These are phyloP conservation scores for Hordeum marinum DNA, from an alignment of 176 grass and related monocot genomes.

Conservation along the genomic window DNA sequence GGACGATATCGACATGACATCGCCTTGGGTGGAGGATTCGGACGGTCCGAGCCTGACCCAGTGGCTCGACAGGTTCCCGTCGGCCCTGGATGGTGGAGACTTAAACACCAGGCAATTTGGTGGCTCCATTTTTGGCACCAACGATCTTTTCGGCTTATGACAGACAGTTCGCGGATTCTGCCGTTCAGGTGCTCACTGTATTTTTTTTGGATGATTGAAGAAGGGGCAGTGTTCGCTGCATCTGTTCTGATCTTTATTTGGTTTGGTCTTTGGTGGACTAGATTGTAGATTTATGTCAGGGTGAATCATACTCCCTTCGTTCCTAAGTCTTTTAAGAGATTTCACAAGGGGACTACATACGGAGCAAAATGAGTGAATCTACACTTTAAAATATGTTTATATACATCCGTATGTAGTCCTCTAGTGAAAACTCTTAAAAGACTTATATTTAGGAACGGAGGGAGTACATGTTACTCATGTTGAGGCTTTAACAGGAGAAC, in stretches of 20 bases:
- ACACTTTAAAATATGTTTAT: too few relatives aligned
- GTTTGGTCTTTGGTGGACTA: neutral
- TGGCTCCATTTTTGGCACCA: conserved; percentile 63
- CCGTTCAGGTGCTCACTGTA: conserved; percentile 4
- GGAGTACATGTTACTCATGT: neutral
- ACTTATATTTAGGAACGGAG: too few relatives aligned
- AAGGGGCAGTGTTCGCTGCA: neutral
- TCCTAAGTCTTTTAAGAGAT: too few relatives aligned
- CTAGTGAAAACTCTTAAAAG: too few relatives aligned
- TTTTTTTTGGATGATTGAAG: neutral
- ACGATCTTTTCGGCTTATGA: conserved; percentile 77
- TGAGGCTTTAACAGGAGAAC: neutral
- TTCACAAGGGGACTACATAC: too few relatives aligned
- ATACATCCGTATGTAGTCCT: too few relatives aligned
- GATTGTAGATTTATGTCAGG: neutral
- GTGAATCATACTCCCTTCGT: too few relatives aligned
- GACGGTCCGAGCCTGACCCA: conserved; percentile 62
- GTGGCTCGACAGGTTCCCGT: conserved; percentile 86
- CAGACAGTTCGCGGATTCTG: neutral
- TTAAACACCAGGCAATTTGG: conserved; percentile 76
- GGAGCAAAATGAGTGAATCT: too few relatives aligned
- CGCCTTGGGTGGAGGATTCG: conserved; percentile 82
- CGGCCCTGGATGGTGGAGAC: conserved; percentile 59
- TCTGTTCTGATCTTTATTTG: conserved; percentile 12
- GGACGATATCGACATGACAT: conserved; percentile 79